A percentile compares a stretch with the other conserved stretches of the same genome.
Evolutionary conservation across 805 yeast genomes (phyloP).

Genomic region (Suhomyces sp.): DNA sequence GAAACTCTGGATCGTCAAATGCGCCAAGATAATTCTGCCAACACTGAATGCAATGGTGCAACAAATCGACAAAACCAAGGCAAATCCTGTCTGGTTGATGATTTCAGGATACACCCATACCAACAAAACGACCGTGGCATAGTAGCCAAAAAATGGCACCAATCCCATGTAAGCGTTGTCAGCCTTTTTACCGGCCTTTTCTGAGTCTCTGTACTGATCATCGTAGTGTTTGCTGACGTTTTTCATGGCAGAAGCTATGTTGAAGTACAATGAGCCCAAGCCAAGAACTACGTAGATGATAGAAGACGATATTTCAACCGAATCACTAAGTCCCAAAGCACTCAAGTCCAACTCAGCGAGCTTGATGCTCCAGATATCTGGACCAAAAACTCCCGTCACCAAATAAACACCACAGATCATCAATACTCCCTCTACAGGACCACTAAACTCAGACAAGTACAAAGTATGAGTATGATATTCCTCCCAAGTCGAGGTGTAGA

Average conservation of each 20-base stretch:
- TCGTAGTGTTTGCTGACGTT: conserved; percentile 53
- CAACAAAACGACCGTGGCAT: conserved; percentile 46
- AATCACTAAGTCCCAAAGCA: conserved; percentile 25
- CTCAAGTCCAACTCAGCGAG: conserved; percentile 41
- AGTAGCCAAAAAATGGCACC: conserved; percentile 63
- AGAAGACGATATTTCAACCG: conserved; percentile 36
- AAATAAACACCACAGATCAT: conserved; percentile 54
- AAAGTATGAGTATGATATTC: conserved; percentile 87
- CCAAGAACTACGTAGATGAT: conserved; percentile 51
- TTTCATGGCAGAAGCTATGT: conserved; percentile 62
- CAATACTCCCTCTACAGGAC: conserved; percentile 93
- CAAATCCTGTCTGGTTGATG: conserved; percentile 44
- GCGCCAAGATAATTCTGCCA: conserved; percentile 88
- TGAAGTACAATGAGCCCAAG: conserved; percentile 55
- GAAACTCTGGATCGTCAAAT: conserved; percentile 74
- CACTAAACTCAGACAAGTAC: conserved; percentile 75
- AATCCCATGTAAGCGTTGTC: conserved; percentile 50
- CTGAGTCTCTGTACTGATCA: conserved; percentile 18
- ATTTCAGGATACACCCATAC: conserved; percentile 51
- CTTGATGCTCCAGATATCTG: conserved; percentile 57
- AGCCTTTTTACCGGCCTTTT: conserved; percentile 36
- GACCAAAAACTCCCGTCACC: conserved; percentile 68
- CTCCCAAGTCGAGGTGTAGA: conserved; percentile 92
- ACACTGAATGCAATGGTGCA: conserved; percentile 77
- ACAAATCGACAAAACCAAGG: conserved; percentile 69